Conservation (phyloP, 2,329 filamentous ascomycete genomes). For the Paraconiothyrium sp. region DNA sequence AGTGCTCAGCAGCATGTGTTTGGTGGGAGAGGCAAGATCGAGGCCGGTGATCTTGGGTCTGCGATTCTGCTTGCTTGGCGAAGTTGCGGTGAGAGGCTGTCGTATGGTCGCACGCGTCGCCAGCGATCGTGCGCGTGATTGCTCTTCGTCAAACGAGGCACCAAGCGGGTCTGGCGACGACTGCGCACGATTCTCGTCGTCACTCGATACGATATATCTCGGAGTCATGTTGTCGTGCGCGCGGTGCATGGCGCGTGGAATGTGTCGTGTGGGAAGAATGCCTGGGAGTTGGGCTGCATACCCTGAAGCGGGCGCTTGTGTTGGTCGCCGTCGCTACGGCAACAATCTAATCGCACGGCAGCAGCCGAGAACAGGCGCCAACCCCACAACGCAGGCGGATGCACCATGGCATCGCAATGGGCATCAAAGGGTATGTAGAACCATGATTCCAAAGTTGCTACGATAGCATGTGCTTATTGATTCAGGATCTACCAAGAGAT, state of each 20-base stretch:
- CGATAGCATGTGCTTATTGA: constrained; percentile 24
- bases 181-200: constrained; percentile 33
- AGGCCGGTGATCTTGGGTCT: constrained; percentile 23
- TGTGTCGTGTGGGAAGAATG: constrained; percentile 25
- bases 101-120: constrained; percentile 18
- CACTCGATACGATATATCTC: constrained; percentile 21
- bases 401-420: constrained; percentile 37
- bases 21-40: constrained; percentile 50
- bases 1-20: constrained; percentile 57
- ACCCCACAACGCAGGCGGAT: constrained; percentile 10
- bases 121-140: constrained; percentile 22
- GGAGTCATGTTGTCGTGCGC: constrained; percentile 4
- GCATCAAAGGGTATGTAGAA: constrained; percentile 51
- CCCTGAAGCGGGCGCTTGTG: neutral
- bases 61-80: constrained; percentile 42
- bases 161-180: constrained; percentile 51
- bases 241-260: neutral
- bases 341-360: constrained; percentile 42
- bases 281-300: neutral
- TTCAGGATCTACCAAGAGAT: constrained; percentile 89
- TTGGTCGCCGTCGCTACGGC: constrained; percentile 33
- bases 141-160: constrained; percentile 40
- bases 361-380: constrained; percentile 21
- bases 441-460: too few relatives aligned
- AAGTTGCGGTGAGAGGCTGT: constrained; percentile 38